Evolutionary conservation across 2,329 filamentous ascomycete genomes (phyloP).

Genomic region (Colletotrichum plurivorum): DNA sequence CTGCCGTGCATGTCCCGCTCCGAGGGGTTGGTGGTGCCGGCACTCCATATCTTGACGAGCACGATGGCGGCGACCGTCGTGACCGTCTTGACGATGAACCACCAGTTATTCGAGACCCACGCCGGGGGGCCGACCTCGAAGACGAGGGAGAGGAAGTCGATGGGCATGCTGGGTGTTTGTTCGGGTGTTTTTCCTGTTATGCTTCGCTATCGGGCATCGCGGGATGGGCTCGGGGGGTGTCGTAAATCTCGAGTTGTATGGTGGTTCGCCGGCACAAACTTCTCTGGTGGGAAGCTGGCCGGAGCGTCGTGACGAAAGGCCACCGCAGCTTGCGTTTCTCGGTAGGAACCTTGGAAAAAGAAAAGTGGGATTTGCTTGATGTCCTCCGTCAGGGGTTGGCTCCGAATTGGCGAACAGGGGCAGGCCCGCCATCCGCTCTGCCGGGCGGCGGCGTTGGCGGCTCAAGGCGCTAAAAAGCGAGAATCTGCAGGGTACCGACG

Average conservation of each 20-base stretch:
- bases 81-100: constrained; percentile 56
- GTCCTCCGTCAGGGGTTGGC: constrained; percentile 19
- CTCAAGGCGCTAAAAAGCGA: constrained; percentile 4
- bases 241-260: background rate
- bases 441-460: constrained; percentile 11
- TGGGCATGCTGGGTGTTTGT: constrained; percentile 57
- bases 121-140: constrained; percentile 64
- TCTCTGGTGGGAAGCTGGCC: constrained; percentile 15
- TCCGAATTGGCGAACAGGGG: constrained; percentile 24
- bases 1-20: constrained; percentile 93
- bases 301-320: constrained; percentile 1
- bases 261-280: constrained; percentile 5
- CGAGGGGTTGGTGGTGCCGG: constrained; percentile 79
- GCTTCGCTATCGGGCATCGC: constrained; percentile 9
- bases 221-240: background rate
- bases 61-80: constrained; percentile 55
- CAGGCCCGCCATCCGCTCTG: constrained; percentile 20
- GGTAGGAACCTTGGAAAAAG: constrained; percentile 4
- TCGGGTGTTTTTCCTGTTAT: background rate
- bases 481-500: constrained; percentile 14
- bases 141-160: constrained; percentile 64
- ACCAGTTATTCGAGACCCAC: constrained; percentile 62
- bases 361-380: constrained; percentile 26
- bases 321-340: constrained; percentile 27
- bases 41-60: constrained; percentile 80